Evolutionary conservation across 352 stramenopile genomes (phyloP).

Genomic region (Globisporangium iwayamae): DNA sequence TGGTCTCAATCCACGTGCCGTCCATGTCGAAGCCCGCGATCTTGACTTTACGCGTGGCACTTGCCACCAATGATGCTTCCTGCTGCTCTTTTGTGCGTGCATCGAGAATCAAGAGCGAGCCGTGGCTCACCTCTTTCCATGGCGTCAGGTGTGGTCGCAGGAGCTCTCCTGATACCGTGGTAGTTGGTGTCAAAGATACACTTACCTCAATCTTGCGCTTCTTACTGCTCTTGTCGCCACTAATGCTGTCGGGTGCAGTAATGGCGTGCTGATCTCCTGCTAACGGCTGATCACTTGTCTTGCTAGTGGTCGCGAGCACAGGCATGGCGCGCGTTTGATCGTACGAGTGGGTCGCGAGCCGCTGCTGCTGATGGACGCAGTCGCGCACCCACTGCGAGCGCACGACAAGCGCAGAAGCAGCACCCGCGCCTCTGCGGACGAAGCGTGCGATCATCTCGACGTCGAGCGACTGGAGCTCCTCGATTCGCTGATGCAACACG

Average conservation of each 20-base stretch:
- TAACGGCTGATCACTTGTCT: neutral
- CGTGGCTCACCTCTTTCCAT: slow-evolving; percentile 37
- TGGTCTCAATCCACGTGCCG: slow-evolving; percentile 78
- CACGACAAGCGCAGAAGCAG: slow-evolving; percentile 21
- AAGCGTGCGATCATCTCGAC: slow-evolving; percentile 18
- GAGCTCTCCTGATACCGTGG: neutral
- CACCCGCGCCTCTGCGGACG: neutral
- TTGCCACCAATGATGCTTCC: neutral
- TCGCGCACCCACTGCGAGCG: slow-evolving; percentile 38
- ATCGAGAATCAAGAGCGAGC: slow-evolving; percentile 51
- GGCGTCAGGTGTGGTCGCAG: slow-evolving; percentile 29
- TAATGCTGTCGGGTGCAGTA: neutral
- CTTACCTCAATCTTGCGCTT: slow-evolving; percentile 7
- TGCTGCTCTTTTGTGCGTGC: slow-evolving; percentile 21
- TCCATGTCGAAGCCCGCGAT: slow-evolving; percentile 84
- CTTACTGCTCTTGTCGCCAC: slow-evolving; percentile 2
- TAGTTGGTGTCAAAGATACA: neutral
- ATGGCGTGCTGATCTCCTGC: neutral
- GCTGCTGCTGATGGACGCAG: slow-evolving; percentile 30
- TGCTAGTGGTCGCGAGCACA: neutral
- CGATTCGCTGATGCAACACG: slow-evolving; percentile 16
- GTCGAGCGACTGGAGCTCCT: slow-evolving; percentile 9
- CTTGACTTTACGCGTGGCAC: slow-evolving; percentile 26
- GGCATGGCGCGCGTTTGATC: slow-evolving; percentile 11
- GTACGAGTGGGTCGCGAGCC: slow-evolving; percentile 23